A percentile compares a stretch with the other conserved stretches of the same genome.
Evolutionary conservation across 2,329 filamentous ascomycete species (phyloP).

Genomic region (Verticillium klebahnii): DNA sequence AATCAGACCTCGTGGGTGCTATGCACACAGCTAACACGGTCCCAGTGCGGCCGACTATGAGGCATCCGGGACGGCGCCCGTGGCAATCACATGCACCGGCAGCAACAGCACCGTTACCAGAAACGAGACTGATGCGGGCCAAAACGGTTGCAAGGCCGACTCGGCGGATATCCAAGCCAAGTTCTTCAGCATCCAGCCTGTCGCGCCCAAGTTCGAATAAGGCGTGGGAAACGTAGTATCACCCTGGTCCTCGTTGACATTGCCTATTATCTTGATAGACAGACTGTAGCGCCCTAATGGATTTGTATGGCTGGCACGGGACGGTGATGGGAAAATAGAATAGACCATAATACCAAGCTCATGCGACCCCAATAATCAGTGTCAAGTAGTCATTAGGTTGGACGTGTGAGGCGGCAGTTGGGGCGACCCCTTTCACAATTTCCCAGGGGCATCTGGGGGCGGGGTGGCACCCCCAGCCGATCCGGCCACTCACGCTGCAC

Average conservation of each 20-base stretch:
- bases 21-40: slow-evolving; percentile 2
- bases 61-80: slow-evolving; percentile 21
- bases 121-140: background rate
- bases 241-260: background rate
- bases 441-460: background rate
- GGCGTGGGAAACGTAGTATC: background rate
- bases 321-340: background rate
- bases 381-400: background rate
- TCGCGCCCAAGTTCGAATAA: background rate
- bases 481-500: background rate
- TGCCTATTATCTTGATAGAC: background rate
- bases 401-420: background rate
- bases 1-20: background rate
- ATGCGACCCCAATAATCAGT: background rate
- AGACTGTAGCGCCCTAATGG: background rate
- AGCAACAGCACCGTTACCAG: slow-evolving; percentile 1
- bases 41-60: slow-evolving; percentile 22
- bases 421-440: background rate
- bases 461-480: background rate
- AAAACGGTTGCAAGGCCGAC: slow-evolving; percentile 15
- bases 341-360: background rate
- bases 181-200: slow-evolving; percentile 25
- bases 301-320: background rate
- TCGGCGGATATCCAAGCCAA: slow-evolving; percentile 20
- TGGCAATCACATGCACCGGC: slow-evolving; percentile 8